phyloP scores from a whole-genome alignment of 2,329 filamentous ascomycete species.

The Sporothrix pseudoabietina region DNA sequence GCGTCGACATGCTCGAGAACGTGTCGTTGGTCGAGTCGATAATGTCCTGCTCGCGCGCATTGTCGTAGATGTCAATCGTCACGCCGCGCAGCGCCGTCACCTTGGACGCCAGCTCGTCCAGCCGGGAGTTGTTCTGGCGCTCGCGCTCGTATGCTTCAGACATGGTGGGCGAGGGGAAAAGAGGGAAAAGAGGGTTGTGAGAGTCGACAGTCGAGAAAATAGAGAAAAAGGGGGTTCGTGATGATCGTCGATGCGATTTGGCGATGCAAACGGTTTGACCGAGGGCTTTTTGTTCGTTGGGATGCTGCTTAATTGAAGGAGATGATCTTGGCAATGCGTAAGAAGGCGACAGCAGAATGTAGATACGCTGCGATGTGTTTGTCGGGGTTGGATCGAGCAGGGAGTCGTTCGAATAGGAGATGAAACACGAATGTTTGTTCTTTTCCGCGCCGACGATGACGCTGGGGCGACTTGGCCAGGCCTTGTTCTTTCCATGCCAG shows the following conservation, averaged over 20 bases:
- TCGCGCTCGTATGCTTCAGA: slow-evolving; percentile 78
- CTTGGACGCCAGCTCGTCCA: slow-evolving; percentile 87
- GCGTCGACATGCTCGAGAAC: slow-evolving; percentile 82
- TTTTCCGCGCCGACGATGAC: slow-evolving; percentile 12
- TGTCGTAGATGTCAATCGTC: slow-evolving; percentile 97
- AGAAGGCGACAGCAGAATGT: background rate
- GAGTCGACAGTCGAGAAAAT: background rate
- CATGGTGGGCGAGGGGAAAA: slow-evolving; percentile 50
- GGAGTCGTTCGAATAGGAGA: slow-evolving; percentile 21
- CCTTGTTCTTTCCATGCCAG: background rate
- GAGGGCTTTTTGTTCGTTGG: background rate
- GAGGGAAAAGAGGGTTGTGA: no score
- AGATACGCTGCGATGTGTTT: background rate
- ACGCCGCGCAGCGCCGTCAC: slow-evolving; percentile 90
- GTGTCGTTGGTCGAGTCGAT: slow-evolving; percentile 91
- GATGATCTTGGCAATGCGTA: background rate
- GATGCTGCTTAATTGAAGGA: background rate
- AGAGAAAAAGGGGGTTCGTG: background rate
- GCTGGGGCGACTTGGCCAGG: slow-evolving; percentile 19
- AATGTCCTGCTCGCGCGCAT: slow-evolving; percentile 82
- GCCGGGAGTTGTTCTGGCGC: slow-evolving; percentile 90
- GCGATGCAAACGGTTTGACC: background rate
- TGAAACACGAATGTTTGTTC: slow-evolving; percentile 22
- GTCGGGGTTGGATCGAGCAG: background rate
- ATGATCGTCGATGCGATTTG: slow-evolving; percentile 6